Base-by-base conservation (phyloP, 2,329 filamentous ascomycete genomes). In the Aspergillus viridinutans region DNA sequence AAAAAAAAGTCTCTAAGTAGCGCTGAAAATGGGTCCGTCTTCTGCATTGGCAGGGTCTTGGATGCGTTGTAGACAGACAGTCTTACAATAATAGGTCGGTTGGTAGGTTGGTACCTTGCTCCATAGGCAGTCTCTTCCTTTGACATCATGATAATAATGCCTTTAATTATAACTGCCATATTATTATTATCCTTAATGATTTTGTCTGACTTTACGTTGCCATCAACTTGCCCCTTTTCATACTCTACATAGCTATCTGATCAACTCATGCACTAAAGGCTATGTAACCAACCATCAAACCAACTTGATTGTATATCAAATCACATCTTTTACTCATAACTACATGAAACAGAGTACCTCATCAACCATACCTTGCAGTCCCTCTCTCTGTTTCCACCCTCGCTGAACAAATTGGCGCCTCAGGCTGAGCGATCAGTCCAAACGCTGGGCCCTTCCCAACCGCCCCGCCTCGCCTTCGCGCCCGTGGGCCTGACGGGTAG, bases 401-500 rank as follows among this genome's bases (percentile, higher is more conserved):
- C 32, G 14, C 17, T n/a, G 20, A 38, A 29, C 17, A 35, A 50
- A 25, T 26, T 55, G 29, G 48, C 38, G 49, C 53, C 49, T 52
- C 54, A 54, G 55, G 28, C 45, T 53, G 38, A 48, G 29, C 21
- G 45, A 25, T 38, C 32, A 25, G n/a, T 45, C 25, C 10, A 10
- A 10, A 14, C 23, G 5, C 21, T 23, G 43, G 21, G 20, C 21
- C 43, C 58, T 53, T 45, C 49, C 49, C 58, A 61, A 53, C 59
- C 58, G 57, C 61, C 61, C 60, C 60, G 61, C 60, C 61, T 56
- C 60, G 61, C 60, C 61, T 56, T 59, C 53, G 54, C 56, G 57
- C 60, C 61, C 63, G 63, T 65, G 63, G 63, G 57, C 63, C 63
- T 55, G 64, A 65, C 63, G 58, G 63, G 62, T 54, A 60, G 57